Evolutionary conservation across 345 rosid species (phyloP).

Genomic region (Lenwebbia sp.): DNA sequence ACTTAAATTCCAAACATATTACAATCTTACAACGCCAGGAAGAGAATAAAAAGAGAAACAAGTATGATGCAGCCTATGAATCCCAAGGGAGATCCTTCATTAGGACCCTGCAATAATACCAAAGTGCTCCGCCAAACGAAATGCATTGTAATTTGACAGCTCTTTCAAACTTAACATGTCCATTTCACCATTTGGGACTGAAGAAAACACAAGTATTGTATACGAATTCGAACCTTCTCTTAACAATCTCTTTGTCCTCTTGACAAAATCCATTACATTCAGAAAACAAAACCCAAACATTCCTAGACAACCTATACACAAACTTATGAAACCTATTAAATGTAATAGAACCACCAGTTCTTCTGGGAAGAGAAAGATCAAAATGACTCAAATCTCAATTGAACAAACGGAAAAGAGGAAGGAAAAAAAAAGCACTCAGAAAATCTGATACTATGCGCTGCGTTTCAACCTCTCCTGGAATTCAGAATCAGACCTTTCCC

Average conservation of each 20-base stretch:
- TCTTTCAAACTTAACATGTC: not conserved
- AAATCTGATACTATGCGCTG: constrained; percentile 8
- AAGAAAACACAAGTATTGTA: not conserved
- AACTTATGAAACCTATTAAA: not conserved
- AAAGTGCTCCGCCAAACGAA: not conserved
- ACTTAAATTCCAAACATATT: no score
- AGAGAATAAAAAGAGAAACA: no score
- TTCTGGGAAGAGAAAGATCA: not conserved
- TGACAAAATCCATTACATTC: not conserved
- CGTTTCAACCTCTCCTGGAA: constrained; percentile 66
- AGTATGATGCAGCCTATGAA: no score
- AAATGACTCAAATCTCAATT: not conserved
- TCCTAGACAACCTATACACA: not conserved
- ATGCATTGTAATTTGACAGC: not conserved
- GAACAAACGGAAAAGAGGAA: not conserved
- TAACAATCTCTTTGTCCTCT: not conserved
- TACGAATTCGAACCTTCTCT: not conserved
- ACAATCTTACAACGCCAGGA: no score
- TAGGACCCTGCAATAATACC: not conserved
- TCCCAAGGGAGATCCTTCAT: not conserved
- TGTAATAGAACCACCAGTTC: not conserved
- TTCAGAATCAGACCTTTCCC: constrained; percentile 49
- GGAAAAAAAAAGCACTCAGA: not conserved
- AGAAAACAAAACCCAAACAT: not conserved
- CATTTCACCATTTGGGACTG: not conserved